Base-by-base conservation (phyloP, 331 rosid species). In the Acacia concinna region DNA sequence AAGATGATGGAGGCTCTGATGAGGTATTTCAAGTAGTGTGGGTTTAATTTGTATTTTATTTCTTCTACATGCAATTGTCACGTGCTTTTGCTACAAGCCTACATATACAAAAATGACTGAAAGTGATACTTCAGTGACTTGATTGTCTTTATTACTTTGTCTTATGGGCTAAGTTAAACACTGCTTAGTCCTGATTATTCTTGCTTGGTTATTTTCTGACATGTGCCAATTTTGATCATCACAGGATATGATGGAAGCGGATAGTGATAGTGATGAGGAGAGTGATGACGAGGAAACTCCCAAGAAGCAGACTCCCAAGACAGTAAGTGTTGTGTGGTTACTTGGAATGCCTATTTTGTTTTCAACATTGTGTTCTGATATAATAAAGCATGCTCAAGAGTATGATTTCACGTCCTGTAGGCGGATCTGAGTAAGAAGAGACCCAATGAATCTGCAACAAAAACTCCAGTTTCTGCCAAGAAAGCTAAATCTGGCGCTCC, bases 401-500 rank as follows among this genome's bases (percentile, higher is more conserved):
- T 41, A 23, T 8, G 3, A 11, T 6, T 49, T 12, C 3, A 2
- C 63, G 21, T 57, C 70, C 59, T 65, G 46, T 46, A 92, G 98
- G 84, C 20, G 7, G 87, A 84, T 37, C 21, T 56, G 57, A 79
- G 83, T 68, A 93, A 91, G 90, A 95, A 95, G 74, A 91, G 97
- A 57, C 31, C 85, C 32, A 87, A 81, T 70, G 96, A 84, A 0
- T 88, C 97, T 56, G 91, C 93, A 31, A 2, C 83, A 0, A 91
- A 90, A 81, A 91, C 92, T 18, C 93, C 97, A 0, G 82, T 90
- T 67, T 40, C 98, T 74, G 28, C 85, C 23, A 95, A 95, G 73
- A 95, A 95, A 75, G 86, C 94, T 7, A 95, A 93, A 78, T 27
- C 85, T 68, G 82, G 84, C 40, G 81, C 97, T 52, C 94, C 98